Base-by-base conservation (phyloP, 176 grass and related monocot genomes). In the sorghum (Sorghum bicolor) region DNA sequence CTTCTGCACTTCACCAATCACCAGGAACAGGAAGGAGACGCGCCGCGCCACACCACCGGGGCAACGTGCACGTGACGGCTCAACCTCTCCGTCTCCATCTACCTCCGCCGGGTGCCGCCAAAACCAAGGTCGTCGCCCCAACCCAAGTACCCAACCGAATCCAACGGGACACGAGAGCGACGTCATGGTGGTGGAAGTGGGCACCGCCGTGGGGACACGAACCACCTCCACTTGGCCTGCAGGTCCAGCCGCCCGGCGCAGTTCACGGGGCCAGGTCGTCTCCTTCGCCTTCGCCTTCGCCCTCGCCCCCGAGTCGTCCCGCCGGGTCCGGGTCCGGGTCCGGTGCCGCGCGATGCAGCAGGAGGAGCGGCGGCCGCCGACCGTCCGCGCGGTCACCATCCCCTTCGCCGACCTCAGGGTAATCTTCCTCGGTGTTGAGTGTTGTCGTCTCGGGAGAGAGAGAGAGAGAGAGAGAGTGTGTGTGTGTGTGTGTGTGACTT, bases 381-480 rank as follows among this genome's bases (percentile, higher is more conserved):
- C 89, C 37, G 82, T 93, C 44, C 80, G 85, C 82, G 84, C 91
- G 1, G 86, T 97, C 78, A 61, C 86, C 88, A 91, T 97, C 81
- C 78, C 92, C 80, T 94, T 88, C 87, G 70, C 76, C 84, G 89
- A 95, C 71, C 91, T 98, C 60, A 92, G 83, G 87, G 93, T 93
- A 25, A 37, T 43, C 78, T 10, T 52, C 29, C 58, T 1, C 63
- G 39, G 32, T 26, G 24, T 25, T 26, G 58, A 26, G 28, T 20
- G 6, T 15, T n/a, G 4, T 72, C 40, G 0, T 45, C 25, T 52
- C 9, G 45, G 33, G 52, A 55, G 19, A 0, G 47, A 2, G 17
- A 2, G 17, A n/a, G n/a, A n/a, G n/a, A n/a, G n/a, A n/a, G n/a
- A n/a, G n/a, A n/a, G n/a, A n/a, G n/a, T 2, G 39, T 2, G 17